Evolutionary conservation across 495 filamentous ascomycete species (phyloP), one percentile per base, ranked within the genome.

Genomic region (Lepidopterella palustris): DNA sequence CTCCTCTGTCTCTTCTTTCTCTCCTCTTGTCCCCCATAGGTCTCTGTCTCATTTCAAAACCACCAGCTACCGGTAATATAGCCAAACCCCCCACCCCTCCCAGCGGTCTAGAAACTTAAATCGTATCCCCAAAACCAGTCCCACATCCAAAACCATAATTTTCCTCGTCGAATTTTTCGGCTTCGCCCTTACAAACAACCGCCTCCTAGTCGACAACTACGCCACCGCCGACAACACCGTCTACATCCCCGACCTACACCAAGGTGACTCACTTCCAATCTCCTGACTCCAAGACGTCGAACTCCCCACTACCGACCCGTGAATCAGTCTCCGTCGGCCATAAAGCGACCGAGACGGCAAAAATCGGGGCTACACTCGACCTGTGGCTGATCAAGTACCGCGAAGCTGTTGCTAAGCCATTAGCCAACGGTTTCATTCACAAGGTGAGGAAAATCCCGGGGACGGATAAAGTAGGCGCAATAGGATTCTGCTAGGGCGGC

Each of bases 401-500:
- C 28, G 69, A 71, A 52, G 68, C 59, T 42, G 69, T 71, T 24
- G 27, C 54, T 3, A 60, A 66, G 45, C 69, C 69, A 8, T 45
- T 70, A 35, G 67, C 70, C 45, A 68, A 71, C 45, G 58, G 59
- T 32, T 71, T 70, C 60, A 70, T 71, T 55, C 57, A 60, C 15
- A 55, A 65, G 20, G 59, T 71, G 8, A 39, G 60, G 21, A 42
- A 57, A 31, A 69, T 69, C 23, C 69, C 69, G 8, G 69, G 69
- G 25, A 68, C 66, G 15, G 57, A 71, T 51, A 70, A 70, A 47
- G 66, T 71, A 9, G 69, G 69, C 27, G 57, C 45, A 2, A 61
- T 71, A n/a, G 69, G 69, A 0, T 71, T 71, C 60, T 71, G 69
- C 61, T 71, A 68, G 69, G 69, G 69, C 20, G 69, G 68, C 0